Evolutionary conservation across 148 eudicot genomes (phyloP), one percentile per base, ranked within the genome.

Genomic region (Persicaria tinctoria): DNA sequence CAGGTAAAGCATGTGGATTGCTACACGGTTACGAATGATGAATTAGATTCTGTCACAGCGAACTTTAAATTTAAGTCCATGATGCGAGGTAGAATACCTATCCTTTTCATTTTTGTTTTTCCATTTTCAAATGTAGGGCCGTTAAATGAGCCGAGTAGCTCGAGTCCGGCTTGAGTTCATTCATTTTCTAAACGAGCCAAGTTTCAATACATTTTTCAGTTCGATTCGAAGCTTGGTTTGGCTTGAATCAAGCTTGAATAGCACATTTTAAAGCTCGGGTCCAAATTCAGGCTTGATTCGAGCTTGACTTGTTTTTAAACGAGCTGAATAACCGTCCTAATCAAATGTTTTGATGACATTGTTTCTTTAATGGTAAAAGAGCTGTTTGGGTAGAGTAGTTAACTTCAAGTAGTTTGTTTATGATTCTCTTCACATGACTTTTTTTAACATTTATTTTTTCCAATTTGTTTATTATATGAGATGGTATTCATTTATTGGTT

Each of bases 1-100:
- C 86, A 96, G 99, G 97, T 92, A 62, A 96, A 96, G 85, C 90
- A 83, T 79, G 84, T 96, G 32, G 90, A 96, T 84, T 92, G 97
- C 78, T 88, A 86, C 77, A 90, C 92, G 18, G 80, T 85, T 76
- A 89, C 89, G 50, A 60, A 73, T 50, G 77, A 84, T 10, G 99
- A 96, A 86, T 89, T 96, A 60, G 93, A 92, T 86, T 83, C 90
- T 72, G 76, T 89, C 78, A 76, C 88, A 20, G 74, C 99, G 49
- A 89, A 81, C 62, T 96, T 89, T 74, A 86, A 77, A 51, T 88
- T 92, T 79, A 82, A 84, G 75, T 96, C 99, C 71, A 96, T 96
- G 97, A 92, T 92, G 99, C 89, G 99, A 84, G 97, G 99, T 95
- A 85, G 50, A 73, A 54, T 79, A 27, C 59, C 51, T 76, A 3